Evolutionary conservation across 2,329 filamentous ascomycete species (phyloP).

Genomic region (Arthroderma sp.): DNA sequence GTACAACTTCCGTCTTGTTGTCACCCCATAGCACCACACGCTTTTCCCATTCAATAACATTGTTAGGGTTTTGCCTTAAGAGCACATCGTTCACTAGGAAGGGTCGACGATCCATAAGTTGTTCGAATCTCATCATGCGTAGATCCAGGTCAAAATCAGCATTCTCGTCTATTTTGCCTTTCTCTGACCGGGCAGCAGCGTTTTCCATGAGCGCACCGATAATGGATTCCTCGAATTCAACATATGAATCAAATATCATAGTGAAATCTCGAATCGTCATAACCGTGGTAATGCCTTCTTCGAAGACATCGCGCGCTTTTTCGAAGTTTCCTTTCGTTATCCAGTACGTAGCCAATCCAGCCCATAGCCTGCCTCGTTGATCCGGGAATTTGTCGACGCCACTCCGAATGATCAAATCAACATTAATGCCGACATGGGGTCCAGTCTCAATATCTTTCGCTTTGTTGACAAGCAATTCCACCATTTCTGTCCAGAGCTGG

Average conservation of each 20-base stretch:
- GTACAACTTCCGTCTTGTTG: conserved; percentile 80
- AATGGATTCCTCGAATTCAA: conserved; percentile 92
- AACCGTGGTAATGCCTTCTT: conserved; percentile 91
- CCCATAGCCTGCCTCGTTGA: conserved; percentile 90
- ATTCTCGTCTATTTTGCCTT: conserved; percentile 63
- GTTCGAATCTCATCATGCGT: conserved; percentile 94
- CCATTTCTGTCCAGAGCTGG: conserved; percentile 95
- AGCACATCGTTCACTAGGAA: conserved; percentile 95
- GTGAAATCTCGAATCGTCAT: conserved; percentile 99
- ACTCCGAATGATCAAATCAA: conserved; percentile 83
- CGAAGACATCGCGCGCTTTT: conserved; percentile 80
- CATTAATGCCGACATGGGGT: conserved; percentile 71
- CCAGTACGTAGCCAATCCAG: conserved; percentile 91
- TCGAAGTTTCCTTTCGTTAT: conserved; percentile 88
- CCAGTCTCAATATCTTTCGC: conserved; percentile 74
- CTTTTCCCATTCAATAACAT: conserved; percentile 94
- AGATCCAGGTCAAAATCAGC: conserved; percentile 93
- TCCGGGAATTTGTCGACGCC: conserved; percentile 85
- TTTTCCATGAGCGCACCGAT: conserved; percentile 85
- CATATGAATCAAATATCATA: conserved; percentile 88
- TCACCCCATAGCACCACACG: conserved; percentile 89
- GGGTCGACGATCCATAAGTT: conserved; percentile 90
- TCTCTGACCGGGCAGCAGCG: conserved; percentile 65
- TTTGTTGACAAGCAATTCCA: conserved; percentile 83
- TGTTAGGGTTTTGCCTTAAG: conserved; percentile 89